Percentiles rank a stretch among this genome's conserved stretches.
phyloP scores from a whole-genome alignment of 805 yeast genomes.

The Cyberlindnera misumaiensis region DNA sequence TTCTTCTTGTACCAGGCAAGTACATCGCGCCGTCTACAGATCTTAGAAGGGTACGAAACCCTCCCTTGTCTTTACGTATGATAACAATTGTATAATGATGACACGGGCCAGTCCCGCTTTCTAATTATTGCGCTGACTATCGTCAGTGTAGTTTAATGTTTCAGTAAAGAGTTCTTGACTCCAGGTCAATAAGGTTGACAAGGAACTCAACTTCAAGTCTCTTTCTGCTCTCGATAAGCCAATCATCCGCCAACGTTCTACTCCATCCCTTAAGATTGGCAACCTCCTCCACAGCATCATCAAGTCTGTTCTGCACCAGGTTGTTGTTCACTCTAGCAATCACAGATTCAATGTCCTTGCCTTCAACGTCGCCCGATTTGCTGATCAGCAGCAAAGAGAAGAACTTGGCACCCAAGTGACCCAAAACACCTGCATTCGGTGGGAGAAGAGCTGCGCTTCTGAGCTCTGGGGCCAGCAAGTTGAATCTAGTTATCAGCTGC shows the following conservation, averaged over 20 bases:
- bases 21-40: no score
- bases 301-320: slow-evolving; percentile 68
- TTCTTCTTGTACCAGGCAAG: no score
- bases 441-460: slow-evolving; percentile 86
- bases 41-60: no score
- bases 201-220: slow-evolving; percentile 84
- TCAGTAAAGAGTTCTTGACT: slow-evolving; percentile 42
- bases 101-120: not conserved
- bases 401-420: slow-evolving; percentile 74
- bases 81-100: no score
- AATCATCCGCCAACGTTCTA: slow-evolving; percentile 80
- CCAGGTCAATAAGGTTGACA: slow-evolving; percentile 60
- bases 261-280: slow-evolving; percentile 90
- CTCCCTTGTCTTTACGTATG: no score
- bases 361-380: slow-evolving; percentile 73
- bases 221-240: slow-evolving; percentile 86
- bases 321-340: slow-evolving; percentile 79
- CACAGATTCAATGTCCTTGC: slow-evolving; percentile 82
- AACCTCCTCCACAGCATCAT: slow-evolving; percentile 88
- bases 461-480: slow-evolving; percentile 73
- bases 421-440: slow-evolving; percentile 92
- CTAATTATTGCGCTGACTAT: not conserved
- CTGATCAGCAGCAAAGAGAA: slow-evolving; percentile 71
- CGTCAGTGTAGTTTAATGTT: not conserved
- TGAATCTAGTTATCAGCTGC: slow-evolving; percentile 32